These are phyloP conservation scores for Yamadazyma olivae DNA, from an alignment of 805 yeast genomes.

Conservation along the genomic window DNA sequence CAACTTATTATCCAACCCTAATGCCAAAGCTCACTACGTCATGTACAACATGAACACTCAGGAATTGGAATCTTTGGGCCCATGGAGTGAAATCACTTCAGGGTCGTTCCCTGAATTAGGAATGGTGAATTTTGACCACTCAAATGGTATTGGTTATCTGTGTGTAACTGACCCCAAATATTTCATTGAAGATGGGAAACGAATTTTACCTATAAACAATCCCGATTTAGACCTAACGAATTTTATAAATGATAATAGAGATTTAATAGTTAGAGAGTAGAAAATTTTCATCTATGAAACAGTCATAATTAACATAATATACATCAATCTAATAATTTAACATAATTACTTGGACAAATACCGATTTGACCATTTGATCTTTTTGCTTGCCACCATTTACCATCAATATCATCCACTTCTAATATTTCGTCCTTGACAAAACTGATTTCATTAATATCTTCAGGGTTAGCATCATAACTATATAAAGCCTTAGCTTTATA, in stretches of 20 bases:
- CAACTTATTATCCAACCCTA: conserved; percentile 8
- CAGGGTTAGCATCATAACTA: conserved; percentile 84
- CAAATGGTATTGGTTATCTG: conserved; percentile 10
- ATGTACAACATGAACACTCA: not conserved
- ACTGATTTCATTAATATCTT: conserved; percentile 88
- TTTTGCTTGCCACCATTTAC: conserved; percentile 98
- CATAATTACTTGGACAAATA: conserved; percentile 93
- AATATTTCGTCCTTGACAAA: conserved; percentile 89
- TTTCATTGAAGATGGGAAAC: conserved; percentile 1
- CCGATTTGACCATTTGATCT: conserved; percentile 90
- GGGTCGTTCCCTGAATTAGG: conserved; percentile 11
- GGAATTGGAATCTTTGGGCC: not conserved
- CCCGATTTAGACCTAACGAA: conserved; percentile 1
- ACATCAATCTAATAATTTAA: conserved; percentile 54
- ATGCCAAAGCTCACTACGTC: conserved; percentile 8
- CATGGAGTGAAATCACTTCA: conserved; percentile 8
- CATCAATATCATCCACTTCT: conserved; percentile 88
- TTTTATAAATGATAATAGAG: not conserved
- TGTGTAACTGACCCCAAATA: conserved; percentile 11
- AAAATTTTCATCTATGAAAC: not conserved
- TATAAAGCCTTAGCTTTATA: conserved; percentile 85
- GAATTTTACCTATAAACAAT: conserved; percentile 1
- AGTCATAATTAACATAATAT: conserved; percentile 4
- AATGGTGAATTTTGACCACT: conserved; percentile 10
- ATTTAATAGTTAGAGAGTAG: not conserved